Evolutionary conservation across 2,329 filamentous ascomycete genomes (phyloP), one percentile per base, ranked within the genome.

Genomic region (Dryadomyces quercivorus): DNA sequence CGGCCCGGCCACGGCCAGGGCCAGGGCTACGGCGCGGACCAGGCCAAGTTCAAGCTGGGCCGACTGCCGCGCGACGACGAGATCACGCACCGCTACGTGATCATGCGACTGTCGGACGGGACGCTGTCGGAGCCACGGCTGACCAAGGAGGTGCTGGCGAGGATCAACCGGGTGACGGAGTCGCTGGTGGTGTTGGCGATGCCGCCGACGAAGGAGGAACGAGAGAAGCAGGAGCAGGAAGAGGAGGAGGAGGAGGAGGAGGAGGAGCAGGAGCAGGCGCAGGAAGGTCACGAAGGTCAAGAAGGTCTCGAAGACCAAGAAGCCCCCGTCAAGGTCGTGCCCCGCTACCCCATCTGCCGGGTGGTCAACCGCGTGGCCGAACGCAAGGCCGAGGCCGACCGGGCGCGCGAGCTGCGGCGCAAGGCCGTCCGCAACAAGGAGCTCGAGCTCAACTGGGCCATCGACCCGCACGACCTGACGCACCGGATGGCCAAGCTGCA

Each of bases 361-460:
- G 72, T 95, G 48, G 65, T 88, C 34, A 75, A 81, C 65, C 83
- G 82, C 61, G 67, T 68, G 48, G 76, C 72, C 1, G 69, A 77
- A 53, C 67, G 70, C 57, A 67, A 73, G 59, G 65, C 67, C 51
- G 60, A 66, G 45, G 73, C 74, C 58, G 68, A 73, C 61, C 72
- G 65, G 59, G 70, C 66, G 53, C 71, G 72, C 48, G 69, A 71
- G 56, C 61, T 62, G 61, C 63, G 70, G 58, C 66, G 67, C 59
- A 57, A 66, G 63, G 61, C 64, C 20, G 63, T 70, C 40, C 75
- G 73, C 59, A 65, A 68, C 16, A 96, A 96, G 71, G 84, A 85
- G 64, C 68, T 96, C n/a, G 91, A 96, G 70, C 62, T 97, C 62
- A 92, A 89, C 67, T 97, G 91, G 91, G 83, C 85, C 38, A 94